phyloP scores from a whole-genome alignment of 1,139 yeast species.

The Lodderomyces elongisporus region DNA sequence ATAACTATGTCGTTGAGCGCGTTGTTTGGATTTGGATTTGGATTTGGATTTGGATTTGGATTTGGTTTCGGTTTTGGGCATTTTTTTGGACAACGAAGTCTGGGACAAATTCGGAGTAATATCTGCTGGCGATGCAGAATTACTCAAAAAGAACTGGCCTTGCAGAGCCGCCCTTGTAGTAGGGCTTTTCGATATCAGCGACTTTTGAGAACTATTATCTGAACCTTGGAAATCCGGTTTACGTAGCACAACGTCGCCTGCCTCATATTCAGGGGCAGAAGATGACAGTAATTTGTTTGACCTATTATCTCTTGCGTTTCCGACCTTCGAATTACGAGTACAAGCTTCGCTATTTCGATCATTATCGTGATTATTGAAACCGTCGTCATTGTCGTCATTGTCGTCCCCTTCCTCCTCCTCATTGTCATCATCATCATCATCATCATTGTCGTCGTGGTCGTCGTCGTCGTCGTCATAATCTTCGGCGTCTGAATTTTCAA shows the following conservation, averaged over 20 bases:
- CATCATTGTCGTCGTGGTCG: constrained; percentile 1
- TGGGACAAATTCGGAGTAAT: constrained; percentile 11
- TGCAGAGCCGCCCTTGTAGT: not conserved
- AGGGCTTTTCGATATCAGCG: not conserved
- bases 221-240: constrained; percentile 8
- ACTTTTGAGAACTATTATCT: not conserved
- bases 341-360: too few relatives aligned
- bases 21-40: not conserved
- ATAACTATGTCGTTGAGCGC: constrained; percentile 7
- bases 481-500: constrained; percentile 6
- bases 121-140: constrained; percentile 12
- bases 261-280: constrained; percentile 1
- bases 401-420: not conserved
- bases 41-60: not conserved
- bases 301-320: constrained; percentile 3
- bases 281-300: not conserved
- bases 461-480: constrained; percentile 2
- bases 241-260: constrained; percentile 8
- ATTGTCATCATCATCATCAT: not conserved
- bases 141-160: constrained; percentile 9
- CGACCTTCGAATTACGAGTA: not conserved
- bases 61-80: not conserved
- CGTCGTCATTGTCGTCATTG: constrained; percentile 3
- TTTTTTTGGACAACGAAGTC: constrained; percentile 3
- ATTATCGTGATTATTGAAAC: not conserved